Evolutionary conservation across 1,139 yeast species (phyloP).

Genomic region (Yamadazyma friedrichii): DNA sequence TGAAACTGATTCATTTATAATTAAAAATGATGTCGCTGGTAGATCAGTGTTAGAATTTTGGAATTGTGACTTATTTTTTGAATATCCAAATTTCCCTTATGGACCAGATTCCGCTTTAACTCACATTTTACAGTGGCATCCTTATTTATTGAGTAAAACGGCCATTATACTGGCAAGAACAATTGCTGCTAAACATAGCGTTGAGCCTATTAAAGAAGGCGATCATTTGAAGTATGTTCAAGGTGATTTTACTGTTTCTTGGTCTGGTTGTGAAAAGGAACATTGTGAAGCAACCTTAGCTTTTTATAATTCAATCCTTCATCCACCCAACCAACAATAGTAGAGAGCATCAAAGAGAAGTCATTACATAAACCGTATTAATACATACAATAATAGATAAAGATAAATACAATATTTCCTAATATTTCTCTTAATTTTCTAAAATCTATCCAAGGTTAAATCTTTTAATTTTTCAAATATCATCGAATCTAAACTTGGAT

Average conservation of each 20-base stretch:
- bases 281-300: constrained; percentile 52
- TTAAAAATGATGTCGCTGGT: constrained; percentile 63
- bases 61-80: constrained; percentile 67
- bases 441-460: constrained; percentile 20
- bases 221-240: constrained; percentile 47
- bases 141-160: constrained; percentile 66
- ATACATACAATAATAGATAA: neutral
- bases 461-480: constrained; percentile 14
- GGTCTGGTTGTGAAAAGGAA: constrained; percentile 52
- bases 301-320: constrained; percentile 25
- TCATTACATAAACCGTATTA: neutral
- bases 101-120: constrained; percentile 69
- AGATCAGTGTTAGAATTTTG: constrained; percentile 71
- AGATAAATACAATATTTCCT: neutral
- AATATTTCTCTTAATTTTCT: constrained; percentile 1
- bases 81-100: constrained; percentile 59
- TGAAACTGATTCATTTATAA: constrained; percentile 66
- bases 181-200: constrained; percentile 31
- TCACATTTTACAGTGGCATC: constrained; percentile 94
- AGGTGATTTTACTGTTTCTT: constrained; percentile 65
- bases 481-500: constrained; percentile 13
- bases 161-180: constrained; percentile 64
- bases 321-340: constrained; percentile 5
- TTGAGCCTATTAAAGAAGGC: constrained; percentile 22
- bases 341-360: too few species aligned